Conservation (phyloP, 768 basidiomycete genomes). For the Rhodotorula kratochvilovae region DNA sequence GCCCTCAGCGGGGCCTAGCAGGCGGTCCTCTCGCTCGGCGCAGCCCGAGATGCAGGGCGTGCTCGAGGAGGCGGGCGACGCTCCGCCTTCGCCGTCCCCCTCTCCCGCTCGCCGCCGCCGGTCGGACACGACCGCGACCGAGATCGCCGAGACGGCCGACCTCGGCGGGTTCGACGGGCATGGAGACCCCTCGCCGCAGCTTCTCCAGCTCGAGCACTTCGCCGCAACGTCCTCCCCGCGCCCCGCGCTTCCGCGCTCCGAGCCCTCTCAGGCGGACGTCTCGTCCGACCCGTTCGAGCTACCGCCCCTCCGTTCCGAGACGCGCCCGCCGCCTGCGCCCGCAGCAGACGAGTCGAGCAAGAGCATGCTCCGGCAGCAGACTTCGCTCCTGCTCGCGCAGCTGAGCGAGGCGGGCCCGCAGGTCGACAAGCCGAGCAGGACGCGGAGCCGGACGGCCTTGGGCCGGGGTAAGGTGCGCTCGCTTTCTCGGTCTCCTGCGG, state of each 20-base stretch:
- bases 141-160: not conserved
- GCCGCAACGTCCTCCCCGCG: not conserved
- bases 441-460: not conserved
- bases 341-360: not conserved
- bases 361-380: constrained; percentile 7
- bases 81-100: not conserved
- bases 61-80: not conserved
- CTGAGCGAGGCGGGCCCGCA: not conserved
- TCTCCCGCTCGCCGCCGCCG: not conserved
- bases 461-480: constrained; percentile 4
- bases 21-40: not conserved
- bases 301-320: not conserved
- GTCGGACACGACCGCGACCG: constrained; percentile 1
- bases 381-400: constrained; percentile 1
- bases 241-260: not conserved
- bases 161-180: not conserved
- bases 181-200: not conserved
- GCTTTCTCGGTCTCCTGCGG: no score
- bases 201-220: not conserved
- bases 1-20: no score
- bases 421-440: not conserved
- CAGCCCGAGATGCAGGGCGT: not conserved
- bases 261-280: not conserved
- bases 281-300: constrained; percentile 15
- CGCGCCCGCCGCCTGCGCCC: no score